Evolutionary conservation across 225 moss, liverwort and hornwort genomes (phyloP).

Genomic region (Asterella californica): DNA sequence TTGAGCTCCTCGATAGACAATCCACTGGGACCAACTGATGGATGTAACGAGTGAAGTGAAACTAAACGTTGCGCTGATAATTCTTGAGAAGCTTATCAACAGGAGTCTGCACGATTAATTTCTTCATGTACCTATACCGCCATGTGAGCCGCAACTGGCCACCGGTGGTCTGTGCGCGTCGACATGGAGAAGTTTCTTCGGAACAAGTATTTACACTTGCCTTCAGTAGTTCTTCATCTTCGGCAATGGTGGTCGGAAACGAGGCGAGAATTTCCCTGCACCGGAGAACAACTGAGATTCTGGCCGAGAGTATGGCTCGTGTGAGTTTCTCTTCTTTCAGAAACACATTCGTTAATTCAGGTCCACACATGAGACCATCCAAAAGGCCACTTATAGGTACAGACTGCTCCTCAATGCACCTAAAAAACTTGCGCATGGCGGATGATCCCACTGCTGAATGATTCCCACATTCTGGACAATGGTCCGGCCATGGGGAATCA

Average conservation of each 20-base stretch:
- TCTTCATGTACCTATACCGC: constrained; percentile 71
- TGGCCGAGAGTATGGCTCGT: constrained; percentile 51
- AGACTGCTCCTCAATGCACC: constrained; percentile 52
- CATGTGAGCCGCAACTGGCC: constrained; percentile 55
- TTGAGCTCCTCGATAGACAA: too few species aligned
- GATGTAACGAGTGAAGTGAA: too few species aligned
- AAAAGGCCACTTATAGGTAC: constrained; percentile 39
- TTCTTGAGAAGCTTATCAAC: constrained; percentile 35
- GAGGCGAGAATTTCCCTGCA: constrained; percentile 66
- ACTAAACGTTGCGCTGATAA: too few species aligned
- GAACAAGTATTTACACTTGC: constrained; percentile 22
- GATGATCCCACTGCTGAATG: constrained; percentile 31
- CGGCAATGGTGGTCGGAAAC: constrained; percentile 64
- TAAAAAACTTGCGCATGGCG: constrained; percentile 51
- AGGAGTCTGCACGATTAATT: constrained; percentile 56
- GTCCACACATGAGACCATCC: constrained; percentile 57
- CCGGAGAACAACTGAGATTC: constrained; percentile 66
- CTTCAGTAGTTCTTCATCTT: constrained; percentile 55
- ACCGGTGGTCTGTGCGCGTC: constrained; percentile 28
- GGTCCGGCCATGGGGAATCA: constrained; percentile 34
- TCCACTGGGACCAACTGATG: too few species aligned
- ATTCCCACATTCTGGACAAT: constrained; percentile 28
- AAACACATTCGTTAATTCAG: constrained; percentile 40
- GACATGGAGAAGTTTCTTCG: constrained; percentile 35
- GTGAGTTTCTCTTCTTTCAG: constrained; percentile 35